Base-by-base conservation (phyloP, 768 basidiomycete species). In the Cystobasidium tubakii region DNA sequence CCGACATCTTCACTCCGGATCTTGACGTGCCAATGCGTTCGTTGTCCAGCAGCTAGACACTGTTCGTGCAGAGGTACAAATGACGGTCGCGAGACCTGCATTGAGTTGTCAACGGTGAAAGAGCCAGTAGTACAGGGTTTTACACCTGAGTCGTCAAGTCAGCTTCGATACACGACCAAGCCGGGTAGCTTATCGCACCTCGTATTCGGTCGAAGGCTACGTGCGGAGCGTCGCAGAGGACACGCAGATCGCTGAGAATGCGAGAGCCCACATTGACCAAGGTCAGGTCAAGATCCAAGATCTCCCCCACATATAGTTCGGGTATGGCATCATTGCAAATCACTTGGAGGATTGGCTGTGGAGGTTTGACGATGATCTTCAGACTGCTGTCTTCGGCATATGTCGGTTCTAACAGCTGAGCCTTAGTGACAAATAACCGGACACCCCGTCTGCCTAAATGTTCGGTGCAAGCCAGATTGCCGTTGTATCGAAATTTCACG, bases 341-440 rank as follows among this genome's bases (percentile, higher is more conserved):
- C 4, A 80, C 78, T 17, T 84, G 80, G 13, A 97, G 82, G 65
- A 87, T 85, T 70, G 91, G 88, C 33, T 85, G 83, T 1, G 87
- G 85, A 46, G 87, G 84, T 57, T 86, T 85, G 13, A 96, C 85
- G 13, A 86, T 83, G 4, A 89, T 83, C 42, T 82, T 83, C 76
- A 90, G 84, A 36, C 85, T 77, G 7, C 85, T 80, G 79, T 95
- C 89, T 12, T 87, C 84, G 12, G 87, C 88, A 79, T 95, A 94
- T 1, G 86, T 86, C 13, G 86, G 86, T 33, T 80, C 84, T 75
- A 88, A 86, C 57, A 88, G 83, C 77, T 94, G 90, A 17, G 85
- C 82, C 34, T 85, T 84, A 1, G 92, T 92, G 66, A 87, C 86
- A 66, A 93, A 87, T 13, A 96, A 83, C 64, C 92, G 84, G 55